Conservation (phyloP, 1,284 basidiomycete species). For the Lignosus rhinocerotis region DNA sequence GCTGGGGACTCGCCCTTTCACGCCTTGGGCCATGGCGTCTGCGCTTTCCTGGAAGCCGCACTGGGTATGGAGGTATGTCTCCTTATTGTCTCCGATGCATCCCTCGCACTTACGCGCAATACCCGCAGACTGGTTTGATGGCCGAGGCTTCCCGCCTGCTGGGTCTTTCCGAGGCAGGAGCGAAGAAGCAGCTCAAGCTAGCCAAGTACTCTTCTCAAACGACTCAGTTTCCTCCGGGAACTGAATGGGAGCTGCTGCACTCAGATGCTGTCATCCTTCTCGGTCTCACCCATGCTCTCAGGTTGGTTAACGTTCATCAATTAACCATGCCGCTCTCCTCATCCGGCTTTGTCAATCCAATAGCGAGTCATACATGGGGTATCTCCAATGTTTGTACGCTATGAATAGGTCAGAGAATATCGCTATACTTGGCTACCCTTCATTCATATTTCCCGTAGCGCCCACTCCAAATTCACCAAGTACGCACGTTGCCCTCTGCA, state of each 20-base stretch:
- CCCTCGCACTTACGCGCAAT: constrained; percentile 8
- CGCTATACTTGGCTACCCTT: neutral
- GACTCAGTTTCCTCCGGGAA: constrained; percentile 57
- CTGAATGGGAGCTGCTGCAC: constrained; percentile 73
- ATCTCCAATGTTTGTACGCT: constrained; percentile 74
- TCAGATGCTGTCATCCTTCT: constrained; percentile 71
- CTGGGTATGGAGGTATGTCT: constrained; percentile 75
- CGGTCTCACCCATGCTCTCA: constrained; percentile 68
- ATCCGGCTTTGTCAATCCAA: constrained; percentile 2
- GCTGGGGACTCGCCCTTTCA: constrained; percentile 64
- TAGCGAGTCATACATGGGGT: constrained; percentile 78
- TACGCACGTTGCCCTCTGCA: constrained; percentile 30
- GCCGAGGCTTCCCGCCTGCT: constrained; percentile 58
- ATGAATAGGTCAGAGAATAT: constrained; percentile 51
- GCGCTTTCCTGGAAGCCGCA: constrained; percentile 73
- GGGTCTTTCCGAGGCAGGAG: constrained; percentile 56
- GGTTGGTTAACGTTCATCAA: constrained; percentile 40
- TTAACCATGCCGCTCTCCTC: neutral
- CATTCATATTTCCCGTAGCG: constrained; percentile 39
- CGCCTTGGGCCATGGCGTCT: constrained; percentile 68
- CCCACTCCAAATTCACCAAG: constrained; percentile 75
- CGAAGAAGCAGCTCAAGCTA: constrained; percentile 54
- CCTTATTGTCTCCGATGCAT: neutral
- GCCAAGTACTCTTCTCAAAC: constrained; percentile 39
- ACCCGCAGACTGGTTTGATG: constrained; percentile 47